Evolutionary conservation across 140 eudicot genomes (phyloP).

Genomic region (Anethum foeniculum): DNA sequence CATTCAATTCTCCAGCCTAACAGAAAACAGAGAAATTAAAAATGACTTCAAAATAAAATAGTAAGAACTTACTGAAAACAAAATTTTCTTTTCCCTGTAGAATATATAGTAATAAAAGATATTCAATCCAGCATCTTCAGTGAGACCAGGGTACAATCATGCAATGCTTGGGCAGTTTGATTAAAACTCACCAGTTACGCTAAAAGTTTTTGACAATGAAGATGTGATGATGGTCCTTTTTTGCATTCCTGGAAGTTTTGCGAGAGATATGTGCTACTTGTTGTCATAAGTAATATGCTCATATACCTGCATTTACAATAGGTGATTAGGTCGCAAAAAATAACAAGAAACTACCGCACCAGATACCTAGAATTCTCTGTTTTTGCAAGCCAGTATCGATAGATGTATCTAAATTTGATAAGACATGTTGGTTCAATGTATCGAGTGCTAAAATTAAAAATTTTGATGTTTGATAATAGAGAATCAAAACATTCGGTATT

Average conservation of each 20-base stretch:
- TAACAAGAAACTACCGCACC: background rate
- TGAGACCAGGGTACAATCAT: background rate
- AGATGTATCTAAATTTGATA: background rate
- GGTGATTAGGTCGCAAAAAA: background rate
- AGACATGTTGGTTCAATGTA: background rate
- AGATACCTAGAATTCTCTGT: background rate
- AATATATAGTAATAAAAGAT: background rate
- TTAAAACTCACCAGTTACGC: conserved; percentile 58
- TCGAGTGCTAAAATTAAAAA: background rate
- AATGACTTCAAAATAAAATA: background rate
- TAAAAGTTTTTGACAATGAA: conserved; percentile 83
- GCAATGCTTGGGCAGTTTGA: background rate
- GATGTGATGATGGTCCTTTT: conserved; percentile 74
- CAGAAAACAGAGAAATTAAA: conserved; percentile 1
- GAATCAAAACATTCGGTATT: too few species aligned
- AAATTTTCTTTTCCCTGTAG: background rate
- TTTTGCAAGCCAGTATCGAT: background rate
- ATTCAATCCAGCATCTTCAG: background rate
- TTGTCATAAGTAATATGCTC: conserved; percentile 71
- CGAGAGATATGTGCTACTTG: conserved; percentile 65
- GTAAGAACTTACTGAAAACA: background rate
- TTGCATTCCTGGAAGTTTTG: conserved; percentile 81
- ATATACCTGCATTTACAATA: conserved; percentile 53
- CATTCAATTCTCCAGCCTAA: conserved; percentile 99
- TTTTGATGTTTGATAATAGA: background rate